Percentiles rank a stretch among this genome's conserved stretches.
phyloP scores from a whole-genome alignment of 345 rosid species.

The Acer saccharum region DNA sequence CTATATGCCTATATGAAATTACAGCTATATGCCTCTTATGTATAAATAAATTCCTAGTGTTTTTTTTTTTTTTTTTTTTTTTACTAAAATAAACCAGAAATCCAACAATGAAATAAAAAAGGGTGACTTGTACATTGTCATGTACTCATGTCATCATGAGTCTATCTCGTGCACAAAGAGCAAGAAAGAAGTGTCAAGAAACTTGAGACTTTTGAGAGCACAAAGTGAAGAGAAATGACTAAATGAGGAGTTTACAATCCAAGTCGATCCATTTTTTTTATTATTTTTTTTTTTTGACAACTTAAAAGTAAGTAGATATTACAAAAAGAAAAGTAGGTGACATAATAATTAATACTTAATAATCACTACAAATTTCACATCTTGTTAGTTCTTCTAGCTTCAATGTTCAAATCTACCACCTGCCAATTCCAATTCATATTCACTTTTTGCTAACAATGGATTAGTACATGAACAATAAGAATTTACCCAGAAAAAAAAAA shows the following conservation, averaged over 20 bases:
- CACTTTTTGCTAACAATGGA: background rate
- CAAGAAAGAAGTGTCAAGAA: background rate
- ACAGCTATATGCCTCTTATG: background rate
- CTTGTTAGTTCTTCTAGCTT: background rate
- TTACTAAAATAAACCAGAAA: background rate
- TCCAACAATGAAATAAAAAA: background rate
- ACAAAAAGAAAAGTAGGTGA: background rate
- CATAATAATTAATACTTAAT: background rate
- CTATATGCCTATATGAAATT: background rate
- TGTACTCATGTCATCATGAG: slow-evolving; percentile 13
- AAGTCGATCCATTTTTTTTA: background rate
- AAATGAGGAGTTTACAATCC: background rate
- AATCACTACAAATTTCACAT: background rate
- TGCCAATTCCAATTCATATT: background rate
- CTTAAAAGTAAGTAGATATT: background rate
- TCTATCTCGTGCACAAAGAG: background rate
- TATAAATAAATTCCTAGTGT: background rate
- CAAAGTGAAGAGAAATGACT: background rate
- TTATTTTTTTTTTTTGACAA: background rate
- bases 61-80: background rate
- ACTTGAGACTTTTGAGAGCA: background rate
- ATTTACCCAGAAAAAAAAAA: no score
- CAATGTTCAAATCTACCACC: background rate
- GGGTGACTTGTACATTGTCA: background rate
- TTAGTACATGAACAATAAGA: no score